phyloP scores from a whole-genome alignment of 2,329 filamentous ascomycete species.

The Kalaharituber pfeilii region DNA sequence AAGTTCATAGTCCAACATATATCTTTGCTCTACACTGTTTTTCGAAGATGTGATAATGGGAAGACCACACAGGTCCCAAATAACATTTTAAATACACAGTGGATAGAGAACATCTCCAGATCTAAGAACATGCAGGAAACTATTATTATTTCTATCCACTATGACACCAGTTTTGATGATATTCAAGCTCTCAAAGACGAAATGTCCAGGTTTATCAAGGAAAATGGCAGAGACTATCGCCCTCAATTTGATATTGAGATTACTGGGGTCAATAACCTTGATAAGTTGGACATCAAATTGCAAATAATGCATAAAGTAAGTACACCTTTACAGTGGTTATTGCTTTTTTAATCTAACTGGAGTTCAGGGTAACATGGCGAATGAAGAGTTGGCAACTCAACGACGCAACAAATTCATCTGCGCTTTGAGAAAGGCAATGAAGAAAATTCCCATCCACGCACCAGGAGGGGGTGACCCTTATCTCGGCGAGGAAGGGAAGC shows the following conservation, averaged over 20 bases:
- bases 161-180: conserved; percentile 76
- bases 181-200: conserved; percentile 48
- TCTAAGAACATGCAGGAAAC: conserved; percentile 83
- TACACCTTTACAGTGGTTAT: not conserved
- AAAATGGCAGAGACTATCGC: conserved; percentile 83
- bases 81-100: conserved; percentile 77
- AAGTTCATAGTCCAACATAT: conserved; percentile 77
- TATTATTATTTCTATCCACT: conserved; percentile 62
- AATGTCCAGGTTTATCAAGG: conserved; percentile 73
- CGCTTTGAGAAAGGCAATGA: conserved; percentile 66
- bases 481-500: conserved; percentile 48
- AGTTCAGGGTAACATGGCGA: conserved; percentile 56
- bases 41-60: conserved; percentile 65
- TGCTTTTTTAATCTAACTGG: not conserved
- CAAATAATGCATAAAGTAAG: conserved; percentile 64
- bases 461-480: conserved; percentile 42
- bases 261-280: conserved; percentile 61
- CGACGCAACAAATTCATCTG: conserved; percentile 88
- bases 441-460: conserved; percentile 68
- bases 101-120: conserved; percentile 85
- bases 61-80: conserved; percentile 75
- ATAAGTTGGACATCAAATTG: conserved; percentile 69
- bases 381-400: conserved; percentile 47
- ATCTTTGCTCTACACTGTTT: conserved; percentile 81
- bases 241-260: conserved; percentile 66